Base-by-base conservation (phyloP, 2,329 filamentous ascomycete genomes). In the Ceratocystis alfenasii region DNA sequence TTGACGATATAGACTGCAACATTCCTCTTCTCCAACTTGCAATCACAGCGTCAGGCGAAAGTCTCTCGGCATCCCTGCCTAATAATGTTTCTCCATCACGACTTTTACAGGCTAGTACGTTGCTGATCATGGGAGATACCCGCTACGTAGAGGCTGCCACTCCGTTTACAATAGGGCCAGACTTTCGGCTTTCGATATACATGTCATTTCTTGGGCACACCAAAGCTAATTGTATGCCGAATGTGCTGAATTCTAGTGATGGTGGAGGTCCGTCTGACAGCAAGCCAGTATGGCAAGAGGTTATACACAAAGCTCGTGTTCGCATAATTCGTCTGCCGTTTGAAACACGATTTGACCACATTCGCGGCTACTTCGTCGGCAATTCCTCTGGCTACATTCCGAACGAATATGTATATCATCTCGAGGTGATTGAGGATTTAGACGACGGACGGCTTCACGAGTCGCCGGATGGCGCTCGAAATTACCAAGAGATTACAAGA, bases 11-110 rank as follows among this genome's bases (percentile, higher is more conserved):
- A 68, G 93, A 97, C 74, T 87, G 94, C 74, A 89, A 93, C 12
- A 90, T 97, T 10, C 93, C 93, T 0, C 79, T 96, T 2, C 87
- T 99, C 73, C 96, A 94, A 71, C 80, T 99, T 33, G 94, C 94
- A 65, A 95, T 99, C 69, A 94, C 90, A 1, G 93, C 92, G 0
- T 96, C 93, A 1, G 94, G 94, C 0, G 91, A 93, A 66, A 95
- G 85, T 67, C 79, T 97, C 36, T 90, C 89, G 0, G 89, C 89
- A 0, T 87, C 85, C 2, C 78, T 96, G 33, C 89, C 91, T 0
- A 80, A 88, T 1, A 87, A 87, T 8, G 89, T 97, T 57, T 97
- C 93, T 1, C 93, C 93, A 1, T 96, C 93, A 3, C 83, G 94
- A 50, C 78, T 99, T 53, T 78, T 97, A 46, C 94, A 99, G 75